phyloP scores from a whole-genome alignment of 2,329 filamentous ascomycete species.

The Stachybotrys chlorohalonatus region DNA sequence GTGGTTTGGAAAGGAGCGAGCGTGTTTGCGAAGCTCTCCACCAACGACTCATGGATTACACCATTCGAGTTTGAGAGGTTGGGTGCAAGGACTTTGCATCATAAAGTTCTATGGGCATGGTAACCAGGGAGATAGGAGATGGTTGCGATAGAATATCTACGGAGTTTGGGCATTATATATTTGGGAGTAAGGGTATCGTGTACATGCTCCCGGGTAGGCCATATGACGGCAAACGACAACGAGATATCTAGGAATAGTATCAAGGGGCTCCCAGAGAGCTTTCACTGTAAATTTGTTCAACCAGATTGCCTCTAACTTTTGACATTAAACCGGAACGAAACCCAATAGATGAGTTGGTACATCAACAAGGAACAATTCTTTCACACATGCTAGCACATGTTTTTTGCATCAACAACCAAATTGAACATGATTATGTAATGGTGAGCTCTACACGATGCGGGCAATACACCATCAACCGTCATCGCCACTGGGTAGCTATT shows the following conservation, averaged over 20 bases:
- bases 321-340: too few species aligned
- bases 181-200: neutral
- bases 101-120: constrained; percentile 65
- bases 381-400: too few species aligned
- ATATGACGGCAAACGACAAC: neutral
- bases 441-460: neutral
- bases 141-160: neutral
- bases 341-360: too few species aligned
- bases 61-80: constrained; percentile 80
- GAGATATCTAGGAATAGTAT: too few species aligned
- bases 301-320: too few species aligned
- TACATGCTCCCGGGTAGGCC: neutral
- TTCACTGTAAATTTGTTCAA: too few species aligned
- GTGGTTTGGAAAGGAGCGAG: constrained; percentile 96
- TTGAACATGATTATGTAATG: neutral
- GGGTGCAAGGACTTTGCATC: constrained; percentile 71
- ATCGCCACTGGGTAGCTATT: too few species aligned
- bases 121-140: constrained; percentile 11
- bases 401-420: too few species aligned
- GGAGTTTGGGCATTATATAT: neutral
- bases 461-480: too few species aligned
- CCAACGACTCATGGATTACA: constrained; percentile 94
- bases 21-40: constrained; percentile 85
- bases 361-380: too few species aligned
- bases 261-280: too few species aligned